Conservation (phyloP, 1,139 yeast species). For the Blastobotrys apis region DNA sequence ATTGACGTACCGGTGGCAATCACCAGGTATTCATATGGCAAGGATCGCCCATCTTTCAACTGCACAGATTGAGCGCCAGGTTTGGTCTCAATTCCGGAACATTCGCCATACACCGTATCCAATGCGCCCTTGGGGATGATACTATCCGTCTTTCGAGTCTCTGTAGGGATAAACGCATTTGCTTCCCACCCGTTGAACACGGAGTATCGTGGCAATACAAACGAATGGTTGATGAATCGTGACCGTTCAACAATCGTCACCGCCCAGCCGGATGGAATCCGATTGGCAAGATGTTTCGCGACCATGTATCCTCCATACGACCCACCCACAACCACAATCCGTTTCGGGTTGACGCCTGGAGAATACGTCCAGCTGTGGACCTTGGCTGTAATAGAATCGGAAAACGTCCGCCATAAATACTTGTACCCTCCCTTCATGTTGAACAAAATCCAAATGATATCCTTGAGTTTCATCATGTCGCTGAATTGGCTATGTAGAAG, state of each 20-base stretch:
- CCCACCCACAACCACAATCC: constrained; percentile 19
- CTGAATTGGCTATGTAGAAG: background rate
- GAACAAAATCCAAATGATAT: background rate
- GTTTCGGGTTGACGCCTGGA: constrained; percentile 16
- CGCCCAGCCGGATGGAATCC: constrained; percentile 14
- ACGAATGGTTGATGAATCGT: constrained; percentile 16
- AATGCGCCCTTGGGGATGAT: constrained; percentile 12
- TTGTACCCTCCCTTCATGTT: background rate
- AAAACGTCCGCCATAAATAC: background rate
- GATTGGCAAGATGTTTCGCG: constrained; percentile 15
- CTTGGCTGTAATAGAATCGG: background rate
- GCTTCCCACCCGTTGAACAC: constrained; percentile 17
- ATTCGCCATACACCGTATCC: constrained; percentile 3
- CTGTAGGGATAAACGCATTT: constrained; percentile 17
- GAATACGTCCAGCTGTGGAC: constrained; percentile 9
- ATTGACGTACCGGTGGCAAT: constrained; percentile 18
- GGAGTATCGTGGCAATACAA: constrained; percentile 19
- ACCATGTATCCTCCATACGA: constrained; percentile 19
- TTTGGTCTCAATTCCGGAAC: constrained; percentile 5
- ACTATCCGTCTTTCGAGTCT: constrained; percentile 4
- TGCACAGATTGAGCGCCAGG: background rate
- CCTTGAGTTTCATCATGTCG: background rate
- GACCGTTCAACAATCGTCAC: constrained; percentile 16
- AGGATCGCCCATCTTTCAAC: constrained; percentile 4
- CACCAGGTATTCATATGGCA: constrained; percentile 8